These are phyloP conservation scores for Eimeria falciformis DNA, from an alignment of 169 alveolate genomes.

Conservation along the genomic window DNA sequence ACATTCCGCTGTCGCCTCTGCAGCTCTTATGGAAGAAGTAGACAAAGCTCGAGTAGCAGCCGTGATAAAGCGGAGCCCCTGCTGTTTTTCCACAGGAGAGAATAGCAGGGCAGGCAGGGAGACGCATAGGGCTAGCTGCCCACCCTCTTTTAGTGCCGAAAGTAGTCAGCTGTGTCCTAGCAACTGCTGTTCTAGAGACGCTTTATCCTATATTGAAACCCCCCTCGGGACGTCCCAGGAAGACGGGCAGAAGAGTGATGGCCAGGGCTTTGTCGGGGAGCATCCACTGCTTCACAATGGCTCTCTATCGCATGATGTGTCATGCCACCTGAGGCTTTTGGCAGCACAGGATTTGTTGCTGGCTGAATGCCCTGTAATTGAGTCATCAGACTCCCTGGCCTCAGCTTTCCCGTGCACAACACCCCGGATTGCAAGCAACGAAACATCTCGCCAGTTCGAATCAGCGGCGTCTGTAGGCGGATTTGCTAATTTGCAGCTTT, in stretches of 20 bases:
- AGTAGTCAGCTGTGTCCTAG: too few species aligned
- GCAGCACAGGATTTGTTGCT: slow-evolving; percentile 28
- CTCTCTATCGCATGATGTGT: not conserved
- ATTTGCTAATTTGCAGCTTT: not conserved
- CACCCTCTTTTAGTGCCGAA: not conserved
- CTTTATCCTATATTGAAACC: not conserved
- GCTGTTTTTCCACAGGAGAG: slow-evolving; percentile 36
- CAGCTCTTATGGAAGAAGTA: slow-evolving; percentile 64
- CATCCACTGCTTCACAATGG: not conserved
- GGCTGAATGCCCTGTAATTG: slow-evolving; percentile 49
- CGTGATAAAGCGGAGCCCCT: slow-evolving; percentile 38
- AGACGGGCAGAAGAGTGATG: not conserved
- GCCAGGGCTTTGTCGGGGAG: not conserved
- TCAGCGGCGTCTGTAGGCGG: slow-evolving; percentile 21
- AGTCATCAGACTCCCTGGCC: slow-evolving; percentile 1
- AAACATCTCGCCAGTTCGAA: not conserved
- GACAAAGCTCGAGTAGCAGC: slow-evolving; percentile 30
- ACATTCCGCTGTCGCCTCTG: slow-evolving; percentile 40
- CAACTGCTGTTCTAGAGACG: too few species aligned
- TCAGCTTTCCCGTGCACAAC: not conserved
- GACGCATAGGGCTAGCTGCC: slow-evolving; percentile 5
- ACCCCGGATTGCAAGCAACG: slow-evolving; percentile 21
- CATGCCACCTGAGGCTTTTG: not conserved
- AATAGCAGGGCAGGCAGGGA: not conserved
- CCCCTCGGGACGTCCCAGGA: not conserved